Evolutionary conservation across 1,284 basidiomycete genomes (phyloP).

Genomic region (Fistulinella cinereoalba): DNA sequence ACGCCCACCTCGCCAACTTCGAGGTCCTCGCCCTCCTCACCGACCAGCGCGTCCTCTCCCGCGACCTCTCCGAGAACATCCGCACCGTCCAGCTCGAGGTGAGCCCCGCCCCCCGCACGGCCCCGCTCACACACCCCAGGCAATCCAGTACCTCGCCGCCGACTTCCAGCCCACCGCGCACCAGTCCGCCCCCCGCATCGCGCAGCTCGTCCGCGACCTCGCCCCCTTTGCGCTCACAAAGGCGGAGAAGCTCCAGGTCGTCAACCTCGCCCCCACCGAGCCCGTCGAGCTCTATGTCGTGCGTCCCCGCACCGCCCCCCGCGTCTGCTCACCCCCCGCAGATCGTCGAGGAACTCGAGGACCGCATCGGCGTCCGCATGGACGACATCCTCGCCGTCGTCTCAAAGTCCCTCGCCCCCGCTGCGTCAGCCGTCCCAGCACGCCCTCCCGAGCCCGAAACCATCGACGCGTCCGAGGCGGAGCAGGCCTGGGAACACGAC

Average conservation of each 20-base stretch:
- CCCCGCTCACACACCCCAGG: constrained; percentile 41
- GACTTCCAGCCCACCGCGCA: constrained; percentile 64
- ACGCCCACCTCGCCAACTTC: constrained; percentile 77
- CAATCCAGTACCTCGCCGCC: constrained; percentile 79
- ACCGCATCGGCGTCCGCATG: constrained; percentile 71
- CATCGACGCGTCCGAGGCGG: constrained; percentile 21
- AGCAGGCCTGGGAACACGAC: constrained; percentile 35
- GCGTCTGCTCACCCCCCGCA: constrained; percentile 32
- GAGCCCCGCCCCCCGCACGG: constrained; percentile 21
- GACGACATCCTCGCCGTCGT: constrained; percentile 67
- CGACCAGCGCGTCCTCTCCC: constrained; percentile 60
- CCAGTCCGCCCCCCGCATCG: constrained; percentile 68
- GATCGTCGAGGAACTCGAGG: constrained; percentile 90
- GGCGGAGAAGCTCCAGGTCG: constrained; percentile 86
- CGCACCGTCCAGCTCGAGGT: constrained; percentile 90
- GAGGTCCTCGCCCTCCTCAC: constrained; percentile 83
- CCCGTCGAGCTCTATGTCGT: constrained; percentile 90
- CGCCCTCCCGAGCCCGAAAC: constrained; percentile 13
- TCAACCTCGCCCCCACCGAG: constrained; percentile 82
- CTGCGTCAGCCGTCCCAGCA: constrained; percentile 16
- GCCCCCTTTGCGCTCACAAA: constrained; percentile 78
- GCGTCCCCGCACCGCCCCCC: constrained; percentile 32
- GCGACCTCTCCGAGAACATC: constrained; percentile 74
- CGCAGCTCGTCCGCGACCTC: constrained; percentile 64
- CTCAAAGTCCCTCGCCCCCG: constrained; percentile 43